phyloP scores from a whole-genome alignment of 179 eudicot species.

The Actinidia arguta region DNA sequence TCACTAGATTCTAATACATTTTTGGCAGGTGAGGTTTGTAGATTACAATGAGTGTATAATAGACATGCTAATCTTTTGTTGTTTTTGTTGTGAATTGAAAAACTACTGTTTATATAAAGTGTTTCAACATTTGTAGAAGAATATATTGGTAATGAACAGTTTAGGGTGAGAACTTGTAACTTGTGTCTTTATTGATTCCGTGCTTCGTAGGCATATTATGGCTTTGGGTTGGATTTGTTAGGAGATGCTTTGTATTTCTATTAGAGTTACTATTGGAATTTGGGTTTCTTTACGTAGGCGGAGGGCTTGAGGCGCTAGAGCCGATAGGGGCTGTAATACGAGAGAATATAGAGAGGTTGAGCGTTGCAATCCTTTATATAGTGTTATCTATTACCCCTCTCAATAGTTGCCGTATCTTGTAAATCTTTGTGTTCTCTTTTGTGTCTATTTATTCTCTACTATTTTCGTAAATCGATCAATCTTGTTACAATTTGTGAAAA shows the following conservation, averaged over 20 bases:
- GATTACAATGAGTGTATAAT: neutral
- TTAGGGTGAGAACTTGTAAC: neutral
- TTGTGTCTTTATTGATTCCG: neutral
- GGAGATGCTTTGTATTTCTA: too few species aligned
- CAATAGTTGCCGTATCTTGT: too few species aligned
- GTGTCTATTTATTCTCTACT: too few species aligned
- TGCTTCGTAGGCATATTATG: neutral
- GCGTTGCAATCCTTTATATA: too few species aligned
- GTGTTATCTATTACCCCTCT: too few species aligned
- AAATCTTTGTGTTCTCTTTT: too few species aligned
- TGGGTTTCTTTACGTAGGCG: neutral
- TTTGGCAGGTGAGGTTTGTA: neutral
- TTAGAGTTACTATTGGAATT: neutral
- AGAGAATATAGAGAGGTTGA: too few species aligned
- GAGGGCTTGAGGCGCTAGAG: neutral
- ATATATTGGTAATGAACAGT: neutral
- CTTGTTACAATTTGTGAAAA: too few species aligned
- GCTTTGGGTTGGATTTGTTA: too few species aligned
- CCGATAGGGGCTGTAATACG: too few species aligned
- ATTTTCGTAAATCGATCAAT: too few species aligned
- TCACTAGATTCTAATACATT: neutral
- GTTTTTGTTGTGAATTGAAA: neutral
- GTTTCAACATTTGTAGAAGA: neutral
- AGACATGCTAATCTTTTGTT: neutral
- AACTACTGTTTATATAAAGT: neutral